Percentiles rank a stretch among this genome's conserved stretches.
Evolutionary conservation across 495 filamentous ascomycete genomes (phyloP).

Genomic region (Penicillium arizonense): DNA sequence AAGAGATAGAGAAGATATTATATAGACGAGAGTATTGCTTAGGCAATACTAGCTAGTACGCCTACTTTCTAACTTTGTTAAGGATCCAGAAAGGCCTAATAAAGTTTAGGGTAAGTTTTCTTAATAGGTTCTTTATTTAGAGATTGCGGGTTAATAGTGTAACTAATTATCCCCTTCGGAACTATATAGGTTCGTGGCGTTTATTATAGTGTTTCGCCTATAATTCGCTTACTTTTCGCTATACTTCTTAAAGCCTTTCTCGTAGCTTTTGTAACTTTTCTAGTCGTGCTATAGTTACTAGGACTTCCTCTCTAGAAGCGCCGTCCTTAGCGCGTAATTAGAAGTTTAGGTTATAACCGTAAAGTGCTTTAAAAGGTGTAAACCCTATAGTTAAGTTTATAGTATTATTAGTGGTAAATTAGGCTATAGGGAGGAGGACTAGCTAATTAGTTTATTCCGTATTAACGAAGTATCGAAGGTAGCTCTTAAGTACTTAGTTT

Average conservation of each 20-base stretch:
- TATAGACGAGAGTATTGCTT: not conserved
- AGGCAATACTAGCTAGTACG: not conserved
- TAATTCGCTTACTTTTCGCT: not conserved
- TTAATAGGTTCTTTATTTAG: not conserved
- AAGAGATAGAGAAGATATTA: not conserved
- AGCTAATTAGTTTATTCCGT: too few relatives aligned
- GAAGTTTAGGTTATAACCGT: too few relatives aligned
- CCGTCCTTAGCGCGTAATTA: not conserved
- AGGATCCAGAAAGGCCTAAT: not conserved
- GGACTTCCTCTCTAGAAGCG: not conserved
- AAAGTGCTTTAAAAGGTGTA: too few relatives aligned
- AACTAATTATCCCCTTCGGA: not conserved
- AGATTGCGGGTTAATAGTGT: not conserved
- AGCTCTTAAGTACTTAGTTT: too few relatives aligned
- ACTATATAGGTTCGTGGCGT: not conserved
- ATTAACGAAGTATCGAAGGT: too few relatives aligned
- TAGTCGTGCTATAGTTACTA: not conserved
- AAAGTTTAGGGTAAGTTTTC: not conserved
- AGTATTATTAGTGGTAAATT: too few relatives aligned
- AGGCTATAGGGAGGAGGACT: too few relatives aligned
- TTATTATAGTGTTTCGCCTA: not conserved
- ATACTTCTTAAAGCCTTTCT: not conserved
- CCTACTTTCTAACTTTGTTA: not conserved
- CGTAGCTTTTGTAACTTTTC: not conserved
- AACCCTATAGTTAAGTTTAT: too few relatives aligned